Conservation (phyloP, 805 yeast genomes). For the Yarrowia hollandica region DNA sequence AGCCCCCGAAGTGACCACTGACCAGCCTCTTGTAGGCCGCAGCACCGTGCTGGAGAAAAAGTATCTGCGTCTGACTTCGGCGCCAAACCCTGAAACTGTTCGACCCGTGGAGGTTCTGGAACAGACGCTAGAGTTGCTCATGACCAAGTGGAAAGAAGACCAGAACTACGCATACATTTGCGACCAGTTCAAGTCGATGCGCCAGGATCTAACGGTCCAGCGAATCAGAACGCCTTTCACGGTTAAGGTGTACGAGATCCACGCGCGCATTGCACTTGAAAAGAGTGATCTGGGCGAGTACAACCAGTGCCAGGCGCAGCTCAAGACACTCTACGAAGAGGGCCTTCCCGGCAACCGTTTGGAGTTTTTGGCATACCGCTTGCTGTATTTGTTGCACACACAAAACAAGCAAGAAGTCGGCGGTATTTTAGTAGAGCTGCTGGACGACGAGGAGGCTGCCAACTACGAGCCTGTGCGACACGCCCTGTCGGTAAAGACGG, state of each 20-base stretch:
- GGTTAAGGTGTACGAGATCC: conserved; percentile 75
- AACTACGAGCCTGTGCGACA: conserved; percentile 38
- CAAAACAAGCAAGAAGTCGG: conserved; percentile 59
- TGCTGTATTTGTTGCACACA: conserved; percentile 74
- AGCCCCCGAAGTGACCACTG: conserved; percentile 17
- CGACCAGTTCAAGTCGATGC: conserved; percentile 85
- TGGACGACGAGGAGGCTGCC: conserved; percentile 23
- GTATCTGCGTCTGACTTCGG: conserved; percentile 83
- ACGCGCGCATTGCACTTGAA: conserved; percentile 82
- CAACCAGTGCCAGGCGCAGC: conserved; percentile 88
- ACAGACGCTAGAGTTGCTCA: conserved; percentile 56
- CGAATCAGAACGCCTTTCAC: conserved; percentile 77
- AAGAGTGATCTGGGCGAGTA: conserved; percentile 88
- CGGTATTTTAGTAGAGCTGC: conserved; percentile 43
- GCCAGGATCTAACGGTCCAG: conserved; percentile 94
- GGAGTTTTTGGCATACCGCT: conserved; percentile 73
- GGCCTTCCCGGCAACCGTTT: conserved; percentile 45
- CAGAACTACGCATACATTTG: conserved; percentile 72
- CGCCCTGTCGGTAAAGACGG: conserved; percentile 45
- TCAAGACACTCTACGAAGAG: conserved; percentile 59
- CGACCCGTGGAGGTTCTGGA: conserved; percentile 68
- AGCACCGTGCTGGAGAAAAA: conserved; percentile 68
- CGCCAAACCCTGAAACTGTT: conserved; percentile 80
- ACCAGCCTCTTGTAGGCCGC: conserved; percentile 56
- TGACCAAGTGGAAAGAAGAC: conserved; percentile 53